Evolutionary conservation across 78 protist species (phyloP).

Genomic region (Emiliania huxleyi): DNA sequence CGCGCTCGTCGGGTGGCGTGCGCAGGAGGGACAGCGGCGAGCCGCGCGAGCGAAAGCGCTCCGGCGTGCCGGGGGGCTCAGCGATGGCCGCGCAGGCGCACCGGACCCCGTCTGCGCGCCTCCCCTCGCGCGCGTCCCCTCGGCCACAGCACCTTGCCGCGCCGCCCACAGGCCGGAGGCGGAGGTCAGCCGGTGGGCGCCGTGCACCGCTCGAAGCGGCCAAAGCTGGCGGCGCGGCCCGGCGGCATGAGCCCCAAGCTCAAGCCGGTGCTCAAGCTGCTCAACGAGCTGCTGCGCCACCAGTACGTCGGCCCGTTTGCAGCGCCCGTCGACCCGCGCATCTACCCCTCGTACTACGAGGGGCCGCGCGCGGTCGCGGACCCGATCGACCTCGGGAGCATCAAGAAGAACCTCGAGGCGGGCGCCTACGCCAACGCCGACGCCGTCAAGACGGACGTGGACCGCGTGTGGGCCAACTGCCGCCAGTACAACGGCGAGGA

Average conservation of each 20-base stretch:
- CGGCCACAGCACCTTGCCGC: too few relatives aligned
- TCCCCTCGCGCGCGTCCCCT: too few relatives aligned
- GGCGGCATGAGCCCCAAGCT: background rate
- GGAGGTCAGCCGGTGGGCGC: too few relatives aligned
- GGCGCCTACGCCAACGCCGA: background rate
- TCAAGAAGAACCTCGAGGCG: constrained; percentile 16
- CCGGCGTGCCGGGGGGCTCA: too few relatives aligned
- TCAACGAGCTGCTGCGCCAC: background rate
- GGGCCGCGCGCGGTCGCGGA: background rate
- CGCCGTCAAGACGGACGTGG: background rate
- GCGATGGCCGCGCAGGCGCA: too few relatives aligned
- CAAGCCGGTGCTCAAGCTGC: background rate
- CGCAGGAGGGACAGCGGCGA: too few relatives aligned
- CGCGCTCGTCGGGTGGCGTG: too few relatives aligned
- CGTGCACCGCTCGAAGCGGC: too few relatives aligned
- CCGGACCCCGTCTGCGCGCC: too few relatives aligned
- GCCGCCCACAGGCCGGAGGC: too few relatives aligned
- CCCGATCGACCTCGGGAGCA: constrained; percentile 72
- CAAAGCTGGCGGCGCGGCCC: too few relatives aligned
- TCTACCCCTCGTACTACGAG: background rate
- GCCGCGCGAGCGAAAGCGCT: too few relatives aligned
- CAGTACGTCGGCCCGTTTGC: background rate
- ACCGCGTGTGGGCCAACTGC: constrained; percentile 39
- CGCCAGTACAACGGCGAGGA: background rate
- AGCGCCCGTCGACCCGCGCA: background rate